Conservation (phyloP, 192 early-diverging fungal genomes). For the Jimgerdemannia flammicorona region DNA sequence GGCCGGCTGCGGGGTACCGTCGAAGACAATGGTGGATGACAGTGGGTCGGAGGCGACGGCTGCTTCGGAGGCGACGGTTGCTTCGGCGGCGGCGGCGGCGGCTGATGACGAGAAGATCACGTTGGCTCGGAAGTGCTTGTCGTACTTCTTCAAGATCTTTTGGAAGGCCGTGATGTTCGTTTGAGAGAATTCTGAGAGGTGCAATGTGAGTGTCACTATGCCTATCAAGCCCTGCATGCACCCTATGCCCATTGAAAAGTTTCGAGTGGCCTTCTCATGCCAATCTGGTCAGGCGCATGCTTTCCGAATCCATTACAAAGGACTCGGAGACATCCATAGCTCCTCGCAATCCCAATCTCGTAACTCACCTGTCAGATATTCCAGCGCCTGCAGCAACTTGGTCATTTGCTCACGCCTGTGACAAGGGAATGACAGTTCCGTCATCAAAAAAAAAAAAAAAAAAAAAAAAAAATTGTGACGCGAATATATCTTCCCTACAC, state of each 20-base stretch:
- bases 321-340: no score
- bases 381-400: no score
- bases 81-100: constrained; percentile 14
- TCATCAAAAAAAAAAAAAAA: background rate
- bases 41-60: constrained; percentile 6
- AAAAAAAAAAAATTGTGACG: no score
- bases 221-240: background rate
- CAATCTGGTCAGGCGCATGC: no score
- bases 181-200: constrained; percentile 51
- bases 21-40: no score
- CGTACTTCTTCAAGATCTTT: constrained; percentile 64
- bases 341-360: no score
- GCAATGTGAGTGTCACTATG: background rate
- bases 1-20: no score
- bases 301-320: no score
- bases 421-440: background rate
- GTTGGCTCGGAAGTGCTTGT: constrained; percentile 33
- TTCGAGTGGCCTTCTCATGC: background rate
- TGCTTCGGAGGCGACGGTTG: constrained; percentile 9
- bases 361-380: no score
- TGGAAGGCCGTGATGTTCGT: constrained; percentile 58
- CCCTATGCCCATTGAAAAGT: constrained; percentile 1
- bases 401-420: no score
- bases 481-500: no score
- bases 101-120: constrained; percentile 6